Evolutionary conservation across 352 stramenopile species (phyloP), one percentile per base, ranked within the genome.

Genomic region (Labyrinthula sp.): DNA sequence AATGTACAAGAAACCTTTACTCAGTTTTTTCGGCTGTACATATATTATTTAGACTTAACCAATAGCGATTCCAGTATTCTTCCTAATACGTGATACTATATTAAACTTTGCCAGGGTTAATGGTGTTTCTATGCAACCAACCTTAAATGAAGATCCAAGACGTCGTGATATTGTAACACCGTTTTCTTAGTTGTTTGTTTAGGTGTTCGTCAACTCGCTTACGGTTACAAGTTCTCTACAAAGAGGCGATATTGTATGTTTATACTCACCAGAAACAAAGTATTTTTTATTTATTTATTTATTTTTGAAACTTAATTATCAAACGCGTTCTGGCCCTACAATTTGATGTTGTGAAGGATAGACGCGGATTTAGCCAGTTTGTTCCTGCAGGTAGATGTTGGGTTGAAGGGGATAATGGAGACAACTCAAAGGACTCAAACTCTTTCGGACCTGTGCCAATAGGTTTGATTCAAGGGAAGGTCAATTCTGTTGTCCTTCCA

Each of bases 341-440:
- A 14, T 31, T 31, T 22, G 43, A 52, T 14, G 40, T 31, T 31
- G 43, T 52, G 8, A 28, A 12, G 12, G 28, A n/a, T 12, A 12
- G 28, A 12, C 28, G 28, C 27, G 24, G 14, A 35, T 17, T 18
- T 17, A 28, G 26, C 36, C 20, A 30, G 40, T 2, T 21, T n/a
- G 64, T 95, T 14, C 83, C 83, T 1, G 71, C 77, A 40, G 80
- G 83, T 23, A 77, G 92, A 56, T 65, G 94, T 35, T 95, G 86
- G 86, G 58, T 95, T 9, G 81, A 95, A 66, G 86, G 86, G 30
- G 86, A 95, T 66, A 95, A 95, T 70, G 77, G 83, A 25, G 59
- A 79, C 45, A 82, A 93, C 66, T 93, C 79, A 28, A 79, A 75
- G 24, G 86, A 95, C 64, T 93, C 79, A 26, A 66, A 85, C 10